Evolutionary conservation across 768 basidiomycete genomes (phyloP).

Genomic region (Lactarius sp.): DNA sequence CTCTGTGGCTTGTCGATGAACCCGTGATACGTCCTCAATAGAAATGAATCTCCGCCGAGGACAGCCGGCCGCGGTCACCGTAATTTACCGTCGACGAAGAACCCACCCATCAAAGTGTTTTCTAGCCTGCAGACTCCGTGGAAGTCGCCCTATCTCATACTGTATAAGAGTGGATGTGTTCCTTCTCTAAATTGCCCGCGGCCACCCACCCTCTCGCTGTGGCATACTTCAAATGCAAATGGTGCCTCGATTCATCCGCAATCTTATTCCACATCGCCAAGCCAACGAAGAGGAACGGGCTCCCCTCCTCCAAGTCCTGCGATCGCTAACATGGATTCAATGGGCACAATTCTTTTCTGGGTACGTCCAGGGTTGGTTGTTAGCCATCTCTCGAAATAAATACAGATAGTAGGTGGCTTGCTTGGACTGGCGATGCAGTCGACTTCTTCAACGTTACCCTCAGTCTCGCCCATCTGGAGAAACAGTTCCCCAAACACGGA

Average conservation of each 20-base stretch:
- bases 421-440: conserved; percentile 82
- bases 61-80: background rate
- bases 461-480: conserved; percentile 41
- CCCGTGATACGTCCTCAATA: background rate
- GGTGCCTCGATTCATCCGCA: conserved; percentile 3
- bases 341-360: conserved; percentile 52
- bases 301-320: conserved; percentile 40
- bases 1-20: background rate
- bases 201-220: background rate
- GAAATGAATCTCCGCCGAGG: too few species aligned
- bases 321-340: conserved; percentile 42
- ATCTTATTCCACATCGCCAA: conserved; percentile 1
- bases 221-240: background rate
- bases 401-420: conserved; percentile 52
- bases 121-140: too few species aligned
- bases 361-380: conserved; percentile 28
- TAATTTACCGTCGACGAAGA: background rate
- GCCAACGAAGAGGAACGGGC: conserved; percentile 5
- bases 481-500: conserved; percentile 41
- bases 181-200: background rate
- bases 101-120: background rate
- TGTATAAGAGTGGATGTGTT: background rate
- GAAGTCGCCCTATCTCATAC: background rate
- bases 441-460: conserved; percentile 79
- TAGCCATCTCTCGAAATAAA: background rate